Conservation (phyloP, 2,329 filamentous ascomycete species). For the Rugonectria rugulosa region DNA sequence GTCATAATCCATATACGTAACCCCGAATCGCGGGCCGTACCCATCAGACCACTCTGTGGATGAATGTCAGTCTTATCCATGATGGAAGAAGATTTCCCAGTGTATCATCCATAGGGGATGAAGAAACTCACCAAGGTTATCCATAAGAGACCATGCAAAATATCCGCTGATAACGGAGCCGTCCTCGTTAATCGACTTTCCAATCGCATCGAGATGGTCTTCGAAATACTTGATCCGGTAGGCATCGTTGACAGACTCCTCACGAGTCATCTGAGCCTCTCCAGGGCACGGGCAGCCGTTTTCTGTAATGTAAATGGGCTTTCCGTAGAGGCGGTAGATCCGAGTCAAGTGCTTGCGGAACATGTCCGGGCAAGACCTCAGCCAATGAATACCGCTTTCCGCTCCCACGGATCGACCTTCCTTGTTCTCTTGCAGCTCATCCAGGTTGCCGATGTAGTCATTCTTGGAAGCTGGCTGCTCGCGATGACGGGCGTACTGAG, state of each 20-base stretch:
- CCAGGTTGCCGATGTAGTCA: slow-evolving; percentile 29
- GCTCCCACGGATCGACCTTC: slow-evolving; percentile 29
- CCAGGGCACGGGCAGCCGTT: slow-evolving; percentile 28
- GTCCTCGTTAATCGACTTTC: slow-evolving; percentile 22
- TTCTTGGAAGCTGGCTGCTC: slow-evolving; percentile 28
- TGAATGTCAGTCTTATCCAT: background rate
- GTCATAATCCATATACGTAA: slow-evolving; percentile 24
- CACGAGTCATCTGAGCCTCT: slow-evolving; percentile 26
- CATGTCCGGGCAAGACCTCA: slow-evolving; percentile 19
- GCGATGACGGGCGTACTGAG: slow-evolving; percentile 39
- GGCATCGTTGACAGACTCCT: slow-evolving; percentile 46
- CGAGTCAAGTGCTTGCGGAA: slow-evolving; percentile 28
- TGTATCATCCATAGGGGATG: background rate
- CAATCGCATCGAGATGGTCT: slow-evolving; percentile 48
- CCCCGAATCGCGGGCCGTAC: slow-evolving; percentile 25
- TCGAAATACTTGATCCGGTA: slow-evolving; percentile 49
- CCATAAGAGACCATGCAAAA: slow-evolving; percentile 31
- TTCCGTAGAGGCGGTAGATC: slow-evolving; percentile 20
- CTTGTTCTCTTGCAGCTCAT: slow-evolving; percentile 29
- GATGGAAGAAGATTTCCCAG: background rate
- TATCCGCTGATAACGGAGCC: slow-evolving; percentile 16
- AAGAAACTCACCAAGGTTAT: slow-evolving; percentile 19
- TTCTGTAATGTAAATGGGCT: slow-evolving; percentile 27
- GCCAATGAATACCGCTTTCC: slow-evolving; percentile 20
- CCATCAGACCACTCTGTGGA: slow-evolving; percentile 26